These are phyloP conservation scores for Mycena vulgaris DNA, from an alignment of 768 basidiomycete species.

Conservation along the genomic window DNA sequence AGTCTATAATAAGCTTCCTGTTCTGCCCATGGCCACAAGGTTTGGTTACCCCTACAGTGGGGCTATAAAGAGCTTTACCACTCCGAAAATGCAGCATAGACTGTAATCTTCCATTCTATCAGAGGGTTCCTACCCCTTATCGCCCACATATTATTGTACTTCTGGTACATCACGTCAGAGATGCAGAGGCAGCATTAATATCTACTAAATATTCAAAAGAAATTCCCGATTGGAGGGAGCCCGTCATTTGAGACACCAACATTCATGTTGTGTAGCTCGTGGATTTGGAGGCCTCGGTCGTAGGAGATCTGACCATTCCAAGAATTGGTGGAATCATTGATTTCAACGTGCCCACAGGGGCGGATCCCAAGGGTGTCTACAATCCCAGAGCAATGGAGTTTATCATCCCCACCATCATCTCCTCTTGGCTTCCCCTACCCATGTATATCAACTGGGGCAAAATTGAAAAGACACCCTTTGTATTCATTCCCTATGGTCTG, in stretches of 20 bases:
- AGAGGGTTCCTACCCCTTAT: conserved; percentile 1
- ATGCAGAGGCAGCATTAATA: too few species aligned
- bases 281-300: conserved; percentile 6
- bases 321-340: conserved; percentile 22
- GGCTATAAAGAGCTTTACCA: too few species aligned
- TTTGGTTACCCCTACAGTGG: too few species aligned
- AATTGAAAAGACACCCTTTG: not conserved
- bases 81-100: not conserved
- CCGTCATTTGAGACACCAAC: not conserved
- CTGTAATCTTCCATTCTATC: not conserved
- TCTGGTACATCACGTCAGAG: not conserved
- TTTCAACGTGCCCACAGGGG: not conserved
- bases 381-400: not conserved
- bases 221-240: not conserved
- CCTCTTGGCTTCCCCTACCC: not conserved
- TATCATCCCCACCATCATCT: not conserved
- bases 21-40: too few species aligned
- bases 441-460: not conserved
- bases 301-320: not conserved
- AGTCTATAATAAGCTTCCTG: too few species aligned
- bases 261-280: not conserved
- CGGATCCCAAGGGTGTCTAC: not conserved
- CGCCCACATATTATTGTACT: not conserved
- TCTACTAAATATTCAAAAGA: too few species aligned
- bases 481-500: not conserved